Base-by-base conservation (phyloP, 768 basidiomycete genomes). In the Boletus subparvulus region DNA sequence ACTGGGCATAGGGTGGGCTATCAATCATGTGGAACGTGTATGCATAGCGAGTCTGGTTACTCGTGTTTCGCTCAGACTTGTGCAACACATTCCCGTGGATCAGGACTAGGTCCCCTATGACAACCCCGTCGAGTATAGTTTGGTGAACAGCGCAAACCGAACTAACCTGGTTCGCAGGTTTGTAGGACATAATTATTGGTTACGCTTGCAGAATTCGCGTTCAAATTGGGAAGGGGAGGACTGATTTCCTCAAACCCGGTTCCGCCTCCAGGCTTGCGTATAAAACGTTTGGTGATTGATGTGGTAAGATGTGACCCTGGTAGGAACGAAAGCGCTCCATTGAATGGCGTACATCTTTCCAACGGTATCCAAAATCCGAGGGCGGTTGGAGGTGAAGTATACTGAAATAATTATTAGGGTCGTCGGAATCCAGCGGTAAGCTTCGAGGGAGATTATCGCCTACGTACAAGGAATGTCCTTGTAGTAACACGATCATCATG, bases 11-110 rank as follows among this genome's bases (percentile, higher is more conserved):
- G 24, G 83, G 87, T 40, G 81, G 80, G 19, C 81, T 87, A 65
- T 96, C 92, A 47, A 94, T 87, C 91, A 93, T 92, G 63, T 94
- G 95, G 72, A 97, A 98, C 0, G 97, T 98, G 69, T 98, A 99
- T 30, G 95, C 95, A 61, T 86, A 92, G 53, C 97, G 82, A 2
- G 92, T 92, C 58, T 86, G 79, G 21, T 82, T 76, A 52, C 90
- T 92, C 1, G 80, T 81, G 70, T 99, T 99, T 52, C 84, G 83
- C 68, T 92, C 91, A 0, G 91, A 93, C 69, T 93, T 94, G 75
- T 99, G 97, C 58, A 97, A 74, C 3, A 98, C 93, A 21, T 83
- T 80, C 11, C 97, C 97, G 64, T 99, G 95, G 35, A 99, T 98
- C 16, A 98, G 74, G 1, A 98, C 93, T 3, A 99, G 77, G 59